phyloP scores from a whole-genome alignment of 345 rosid genomes.

The Clarkia xantiana region DNA sequence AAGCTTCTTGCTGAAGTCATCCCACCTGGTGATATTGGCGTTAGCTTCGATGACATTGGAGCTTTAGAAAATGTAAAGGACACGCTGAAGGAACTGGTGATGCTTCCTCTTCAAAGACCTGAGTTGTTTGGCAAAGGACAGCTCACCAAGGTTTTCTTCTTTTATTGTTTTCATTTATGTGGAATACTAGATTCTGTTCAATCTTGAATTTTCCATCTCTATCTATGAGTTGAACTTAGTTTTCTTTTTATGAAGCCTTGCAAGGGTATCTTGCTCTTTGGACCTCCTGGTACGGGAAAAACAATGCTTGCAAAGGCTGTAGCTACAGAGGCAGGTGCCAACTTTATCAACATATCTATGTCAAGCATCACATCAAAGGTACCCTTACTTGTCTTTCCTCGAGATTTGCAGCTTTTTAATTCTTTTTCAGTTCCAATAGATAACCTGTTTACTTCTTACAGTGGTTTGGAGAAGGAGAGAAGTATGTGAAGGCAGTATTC shows the following conservation, averaged over 20 bases:
- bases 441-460: slow-evolving; percentile 22
- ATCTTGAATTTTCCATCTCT: too few relatives aligned
- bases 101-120: slow-evolving; percentile 99
- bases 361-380: slow-evolving; percentile 99
- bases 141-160: slow-evolving; percentile 65
- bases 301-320: slow-evolving; percentile 99
- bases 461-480: slow-evolving; percentile 99
- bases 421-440: too few relatives aligned
- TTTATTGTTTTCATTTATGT: too few relatives aligned
- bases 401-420: not conserved
- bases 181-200: too few relatives aligned
- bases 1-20: slow-evolving; percentile 94
- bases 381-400: slow-evolving; percentile 1
- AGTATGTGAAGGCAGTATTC: slow-evolving; percentile 97
- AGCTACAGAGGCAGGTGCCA: slow-evolving; percentile 98
- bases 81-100: slow-evolving; percentile 94
- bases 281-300: slow-evolving; percentile 99
- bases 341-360: slow-evolving; percentile 97
- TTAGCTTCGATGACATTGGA: slow-evolving; percentile 93
- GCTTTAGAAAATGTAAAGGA: slow-evolving; percentile 96
- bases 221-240: too few relatives aligned
- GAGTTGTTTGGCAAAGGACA: slow-evolving; percentile 96
- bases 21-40: slow-evolving; percentile 96
- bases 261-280: slow-evolving; percentile 91
- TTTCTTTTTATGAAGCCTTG: slow-evolving; percentile 46